Percentiles rank a stretch among this genome's conserved stretches.
These are phyloP conservation scores for Chlorella sp. DNA, from an alignment of 139 green algal species.

Conservation along the genomic window DNA sequence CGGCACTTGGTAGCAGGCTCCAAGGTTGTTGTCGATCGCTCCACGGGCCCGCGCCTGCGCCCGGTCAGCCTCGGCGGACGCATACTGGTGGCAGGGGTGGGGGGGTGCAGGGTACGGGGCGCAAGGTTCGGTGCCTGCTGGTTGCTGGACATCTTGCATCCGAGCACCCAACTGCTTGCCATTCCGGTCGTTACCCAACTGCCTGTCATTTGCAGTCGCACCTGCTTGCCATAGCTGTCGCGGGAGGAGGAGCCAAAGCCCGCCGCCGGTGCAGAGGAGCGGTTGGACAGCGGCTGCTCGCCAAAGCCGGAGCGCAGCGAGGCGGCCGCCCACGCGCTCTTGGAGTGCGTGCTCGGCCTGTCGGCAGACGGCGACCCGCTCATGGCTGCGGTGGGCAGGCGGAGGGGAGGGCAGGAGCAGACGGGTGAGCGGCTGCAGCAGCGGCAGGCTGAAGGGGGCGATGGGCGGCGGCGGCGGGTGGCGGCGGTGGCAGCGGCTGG, in stretches of 20 bases:
- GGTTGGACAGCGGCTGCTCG: slow-evolving; percentile 36
- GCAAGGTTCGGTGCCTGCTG: too few species aligned
- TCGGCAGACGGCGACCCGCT: background rate
- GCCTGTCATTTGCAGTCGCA: too few species aligned
- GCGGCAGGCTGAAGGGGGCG: too few species aligned
- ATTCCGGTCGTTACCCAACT: too few species aligned
- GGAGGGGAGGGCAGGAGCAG: background rate
- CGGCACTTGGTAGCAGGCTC: slow-evolving; percentile 44
- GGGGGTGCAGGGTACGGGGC: too few species aligned
- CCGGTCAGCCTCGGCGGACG: slow-evolving; percentile 42
- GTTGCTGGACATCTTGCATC: too few species aligned
- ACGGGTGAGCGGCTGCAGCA: too few species aligned
- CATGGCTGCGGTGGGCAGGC: background rate
- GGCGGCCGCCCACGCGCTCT: background rate
- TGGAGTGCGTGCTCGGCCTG: background rate
- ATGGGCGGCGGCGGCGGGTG: too few species aligned
- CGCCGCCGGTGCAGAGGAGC: slow-evolving; percentile 28
- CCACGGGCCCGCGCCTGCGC: slow-evolving; percentile 41
- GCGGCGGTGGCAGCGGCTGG: too few species aligned
- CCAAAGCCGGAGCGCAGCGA: slow-evolving; percentile 49
- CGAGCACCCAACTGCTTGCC: too few species aligned
- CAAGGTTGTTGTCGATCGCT: slow-evolving; percentile 50
- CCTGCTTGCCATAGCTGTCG: slow-evolving; percentile 33
- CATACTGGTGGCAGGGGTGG: background rate
- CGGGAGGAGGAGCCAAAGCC: slow-evolving; percentile 52